phyloP scores from a whole-genome alignment of 2,329 filamentous ascomycete genomes.

The Aspergillus luchuensis region DNA sequence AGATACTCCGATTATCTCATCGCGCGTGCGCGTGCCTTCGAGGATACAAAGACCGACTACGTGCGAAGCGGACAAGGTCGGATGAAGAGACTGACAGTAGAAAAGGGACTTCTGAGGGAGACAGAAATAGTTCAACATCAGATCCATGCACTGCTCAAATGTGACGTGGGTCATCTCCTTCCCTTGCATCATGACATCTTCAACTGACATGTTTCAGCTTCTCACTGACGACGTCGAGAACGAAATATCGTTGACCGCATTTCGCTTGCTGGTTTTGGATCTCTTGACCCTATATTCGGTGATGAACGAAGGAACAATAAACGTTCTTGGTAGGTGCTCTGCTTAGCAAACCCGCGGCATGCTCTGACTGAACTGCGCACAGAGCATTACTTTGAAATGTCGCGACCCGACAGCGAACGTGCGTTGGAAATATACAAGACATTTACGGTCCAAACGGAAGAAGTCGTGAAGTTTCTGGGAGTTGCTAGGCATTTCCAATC shows the following conservation, averaged over 20 bases:
- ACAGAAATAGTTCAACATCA: constrained; percentile 89
- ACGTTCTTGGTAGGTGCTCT: constrained; percentile 73
- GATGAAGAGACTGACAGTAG: constrained; percentile 81
- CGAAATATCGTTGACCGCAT: constrained; percentile 93
- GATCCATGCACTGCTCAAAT: constrained; percentile 80
- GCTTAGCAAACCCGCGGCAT: neutral
- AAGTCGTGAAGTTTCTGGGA: constrained; percentile 85
- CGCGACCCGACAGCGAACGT: constrained; percentile 85
- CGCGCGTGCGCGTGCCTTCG: constrained; percentile 78
- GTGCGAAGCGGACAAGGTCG: constrained; percentile 79
- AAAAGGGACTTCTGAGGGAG: constrained; percentile 89
- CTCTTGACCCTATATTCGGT: constrained; percentile 88
- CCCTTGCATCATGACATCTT: neutral
- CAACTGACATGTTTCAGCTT: constrained; percentile 58
- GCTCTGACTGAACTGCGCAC: constrained; percentile 17
- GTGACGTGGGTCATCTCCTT: constrained; percentile 66
- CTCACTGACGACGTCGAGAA: constrained; percentile 89
- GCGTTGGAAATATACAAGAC: constrained; percentile 89
- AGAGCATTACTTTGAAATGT: constrained; percentile 99
- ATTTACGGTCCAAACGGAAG: constrained; percentile 89
- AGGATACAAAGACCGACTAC: constrained; percentile 85
- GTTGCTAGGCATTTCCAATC: constrained; percentile 88
- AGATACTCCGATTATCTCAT: constrained; percentile 86
- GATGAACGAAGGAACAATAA: constrained; percentile 96
- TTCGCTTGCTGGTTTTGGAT: constrained; percentile 86